Evolutionary conservation across 352 stramenopile genomes (phyloP).

Genomic region (Sclerospora graminicola): DNA sequence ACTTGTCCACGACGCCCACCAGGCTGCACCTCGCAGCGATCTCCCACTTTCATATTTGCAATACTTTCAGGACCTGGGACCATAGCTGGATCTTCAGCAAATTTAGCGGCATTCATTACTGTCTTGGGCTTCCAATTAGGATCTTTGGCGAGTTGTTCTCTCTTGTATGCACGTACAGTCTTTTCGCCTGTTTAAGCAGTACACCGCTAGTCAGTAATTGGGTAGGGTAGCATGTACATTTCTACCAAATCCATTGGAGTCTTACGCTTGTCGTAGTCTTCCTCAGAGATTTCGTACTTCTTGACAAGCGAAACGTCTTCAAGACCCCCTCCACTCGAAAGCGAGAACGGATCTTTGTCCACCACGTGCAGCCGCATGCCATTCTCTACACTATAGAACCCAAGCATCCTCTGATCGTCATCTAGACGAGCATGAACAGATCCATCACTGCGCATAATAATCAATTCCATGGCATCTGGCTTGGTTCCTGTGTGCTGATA

Average conservation of each 20-base stretch:
- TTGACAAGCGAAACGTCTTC: slow-evolving; percentile 95
- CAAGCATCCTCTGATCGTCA: slow-evolving; percentile 80
- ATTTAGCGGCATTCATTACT: slow-evolving; percentile 43
- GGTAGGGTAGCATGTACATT: too few species aligned
- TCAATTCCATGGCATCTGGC: slow-evolving; percentile 78
- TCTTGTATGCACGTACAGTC: slow-evolving; percentile 95
- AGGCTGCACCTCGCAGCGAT: slow-evolving; percentile 95
- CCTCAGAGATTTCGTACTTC: slow-evolving; percentile 98
- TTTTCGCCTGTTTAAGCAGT: slow-evolving; percentile 68
- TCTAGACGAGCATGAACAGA: slow-evolving; percentile 38
- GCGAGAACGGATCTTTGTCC: slow-evolving; percentile 95
- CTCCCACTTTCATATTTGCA: slow-evolving; percentile 81
- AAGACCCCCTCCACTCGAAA: slow-evolving; percentile 89
- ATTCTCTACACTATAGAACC: slow-evolving; percentile 85
- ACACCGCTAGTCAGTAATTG: too few species aligned
- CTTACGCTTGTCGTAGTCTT: slow-evolving; percentile 96
- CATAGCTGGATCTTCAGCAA: slow-evolving; percentile 25
- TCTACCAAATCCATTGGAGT: neutral
- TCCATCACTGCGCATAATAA: slow-evolving; percentile 46
- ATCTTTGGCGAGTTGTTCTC: slow-evolving; percentile 92
- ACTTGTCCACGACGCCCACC: slow-evolving; percentile 90
- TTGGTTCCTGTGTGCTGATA: slow-evolving; percentile 95
- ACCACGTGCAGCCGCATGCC: slow-evolving; percentile 94
- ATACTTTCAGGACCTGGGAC: slow-evolving; percentile 61
- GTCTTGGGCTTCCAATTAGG: slow-evolving; percentile 89